phyloP scores from a whole-genome alignment of 768 basidiomycete genomes.

The Termitomyces sp. region DNA sequence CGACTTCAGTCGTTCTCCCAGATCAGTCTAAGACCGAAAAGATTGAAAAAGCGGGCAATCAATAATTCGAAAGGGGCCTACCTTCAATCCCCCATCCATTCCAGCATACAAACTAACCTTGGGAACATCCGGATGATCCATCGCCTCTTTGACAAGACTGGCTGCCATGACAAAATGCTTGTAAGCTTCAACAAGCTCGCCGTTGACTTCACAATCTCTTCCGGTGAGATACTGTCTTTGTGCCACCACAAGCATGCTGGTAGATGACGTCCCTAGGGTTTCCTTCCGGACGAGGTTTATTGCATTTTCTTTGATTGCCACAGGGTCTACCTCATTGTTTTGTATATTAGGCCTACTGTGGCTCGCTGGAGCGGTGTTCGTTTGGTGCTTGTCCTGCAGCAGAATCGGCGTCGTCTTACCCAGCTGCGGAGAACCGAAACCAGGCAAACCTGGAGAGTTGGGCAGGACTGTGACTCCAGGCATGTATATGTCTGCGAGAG shows the following conservation, averaged over 20 bases:
- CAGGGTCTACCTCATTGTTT: slow-evolving; percentile 33
- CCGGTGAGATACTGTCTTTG: slow-evolving; percentile 52
- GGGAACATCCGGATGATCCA: slow-evolving; percentile 54
- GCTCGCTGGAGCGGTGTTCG: slow-evolving; percentile 19
- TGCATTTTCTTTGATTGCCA: slow-evolving; percentile 42
- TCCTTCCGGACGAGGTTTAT: slow-evolving; percentile 24
- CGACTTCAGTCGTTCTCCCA: slow-evolving; percentile 34
- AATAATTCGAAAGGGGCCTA: slow-evolving; percentile 27
- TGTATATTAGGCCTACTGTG: slow-evolving; percentile 17
- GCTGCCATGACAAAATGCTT: slow-evolving; percentile 60
- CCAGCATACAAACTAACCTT: slow-evolving; percentile 60
- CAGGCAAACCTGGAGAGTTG: slow-evolving; percentile 19
- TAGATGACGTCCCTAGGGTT: slow-evolving; percentile 50
- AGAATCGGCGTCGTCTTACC: slow-evolving; percentile 23
- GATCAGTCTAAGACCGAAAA: slow-evolving; percentile 25
- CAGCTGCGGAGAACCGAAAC: slow-evolving; percentile 25
- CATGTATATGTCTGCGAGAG: slow-evolving; percentile 13
- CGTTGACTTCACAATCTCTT: slow-evolving; percentile 46
- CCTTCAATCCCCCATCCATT: slow-evolving; percentile 61
- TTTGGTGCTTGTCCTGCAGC: slow-evolving; percentile 15
- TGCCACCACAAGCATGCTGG: slow-evolving; percentile 60
- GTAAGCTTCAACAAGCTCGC: slow-evolving; percentile 61
- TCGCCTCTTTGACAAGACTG: slow-evolving; percentile 50
- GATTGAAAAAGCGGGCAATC: neutral
- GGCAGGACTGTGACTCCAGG: slow-evolving; percentile 27